Evolutionary conservation across 805 yeast species (phyloP).

Genomic region (Wilhelminamyces savonicus): DNA sequence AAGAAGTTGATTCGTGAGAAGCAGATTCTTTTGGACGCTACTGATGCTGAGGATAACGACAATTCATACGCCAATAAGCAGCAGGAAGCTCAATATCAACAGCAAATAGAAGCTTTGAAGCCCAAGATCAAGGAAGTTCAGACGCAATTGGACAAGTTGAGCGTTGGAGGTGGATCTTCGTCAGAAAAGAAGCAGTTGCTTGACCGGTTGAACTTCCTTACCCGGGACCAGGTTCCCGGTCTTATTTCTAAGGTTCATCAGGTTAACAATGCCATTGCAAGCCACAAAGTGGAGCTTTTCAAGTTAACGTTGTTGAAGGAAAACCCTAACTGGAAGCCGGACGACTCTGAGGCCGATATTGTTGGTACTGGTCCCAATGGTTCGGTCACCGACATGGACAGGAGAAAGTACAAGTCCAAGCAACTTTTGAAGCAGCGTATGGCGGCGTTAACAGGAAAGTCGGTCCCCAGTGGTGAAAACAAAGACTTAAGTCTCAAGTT

Average conservation of each 20-base stretch:
- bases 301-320: conserved; percentile 49
- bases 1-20: conserved; percentile 67
- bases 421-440: conserved; percentile 77
- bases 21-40: conserved; percentile 60
- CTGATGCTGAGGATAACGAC: conserved; percentile 62
- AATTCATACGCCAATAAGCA: conserved; percentile 23
- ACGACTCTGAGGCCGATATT: conserved; percentile 31
- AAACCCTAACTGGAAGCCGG: conserved; percentile 57
- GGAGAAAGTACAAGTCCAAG: conserved; percentile 72
- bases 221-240: conserved; percentile 62
- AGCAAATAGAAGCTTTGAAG: conserved; percentile 62
- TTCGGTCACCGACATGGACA: conserved; percentile 74
- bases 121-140: conserved; percentile 47
- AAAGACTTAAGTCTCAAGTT: conserved; percentile 51
- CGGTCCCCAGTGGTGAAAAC: conserved; percentile 32
- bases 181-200: conserved; percentile 47
- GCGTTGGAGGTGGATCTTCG: conserved; percentile 26
- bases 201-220: conserved; percentile 52
- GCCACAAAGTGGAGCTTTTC: conserved; percentile 58
- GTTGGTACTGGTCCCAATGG: conserved; percentile 87
- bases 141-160: conserved; percentile 22
- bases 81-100: conserved; percentile 33
- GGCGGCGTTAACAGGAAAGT: conserved; percentile 87
- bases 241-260: conserved; percentile 57
- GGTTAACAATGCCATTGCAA: conserved; percentile 63